Base-by-base conservation (phyloP, 495 filamentous ascomycete genomes). In the Xylaria nigripes region DNA sequence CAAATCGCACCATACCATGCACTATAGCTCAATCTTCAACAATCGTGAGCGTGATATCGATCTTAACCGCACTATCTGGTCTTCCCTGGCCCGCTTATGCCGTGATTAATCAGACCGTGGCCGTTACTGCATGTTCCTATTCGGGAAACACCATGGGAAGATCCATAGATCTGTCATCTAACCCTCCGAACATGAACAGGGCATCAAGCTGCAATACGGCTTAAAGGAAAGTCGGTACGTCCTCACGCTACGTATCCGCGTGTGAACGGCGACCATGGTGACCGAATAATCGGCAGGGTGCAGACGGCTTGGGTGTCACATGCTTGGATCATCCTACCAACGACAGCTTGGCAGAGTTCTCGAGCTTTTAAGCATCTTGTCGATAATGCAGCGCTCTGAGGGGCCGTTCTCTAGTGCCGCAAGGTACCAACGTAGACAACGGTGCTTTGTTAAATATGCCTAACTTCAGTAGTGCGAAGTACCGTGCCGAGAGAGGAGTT, bases 371-470 rank as follows among this genome's bases (percentile, higher is more conserved):
- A 54, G 23, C 55, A 61, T 2, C 57, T 70, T 13, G 53, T 56
- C 22, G 47, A 42, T 50, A 50, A 57, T 55, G 59, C 61, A 25
- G 76, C 71, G 50, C 51, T 52, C 2, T 79, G 8, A 74, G 77
- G 3, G 76, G 75, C 21, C 79, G 82, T 68, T 68, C 69, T 8
- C 61, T 69, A 13, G 74, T 71, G 52, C 65, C 65, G 5, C 74
- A 75, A 6, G 75, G 69, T 12, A 64, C 76, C 6, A 81, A 78
- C 57, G 77, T 81, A 45, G 58, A 74, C 30, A 61, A 64, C 25
- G 79, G 79, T 7, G 64, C 81, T 7, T 71, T 79, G 13, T 73
- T 83, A 54, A 76, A 82, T 53, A 59, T 80, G 40, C 55, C 54
- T 22, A 57, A 53, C 0, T 56, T 82, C 12, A 72, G 77, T 48